These are phyloP conservation scores for Arbutus unedo DNA, from an alignment of 148 eudicot species.

Conservation along the genomic window DNA sequence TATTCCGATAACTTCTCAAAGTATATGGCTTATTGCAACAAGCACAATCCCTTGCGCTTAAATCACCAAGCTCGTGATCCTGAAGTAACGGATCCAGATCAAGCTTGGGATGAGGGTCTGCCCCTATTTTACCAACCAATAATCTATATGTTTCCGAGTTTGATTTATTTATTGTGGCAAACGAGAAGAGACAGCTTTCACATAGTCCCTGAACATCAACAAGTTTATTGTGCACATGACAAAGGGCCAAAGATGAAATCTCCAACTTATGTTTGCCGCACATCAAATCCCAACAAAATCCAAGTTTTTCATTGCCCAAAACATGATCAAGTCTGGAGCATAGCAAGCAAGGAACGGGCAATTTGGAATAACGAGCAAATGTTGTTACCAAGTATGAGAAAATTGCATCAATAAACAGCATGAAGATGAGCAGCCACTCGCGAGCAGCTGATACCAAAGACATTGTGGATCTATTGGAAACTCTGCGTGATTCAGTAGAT, in stretches of 20 bases:
- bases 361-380: constrained; percentile 65
- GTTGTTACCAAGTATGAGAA: constrained; percentile 64
- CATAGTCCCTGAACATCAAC: constrained; percentile 79
- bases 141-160: constrained; percentile 70
- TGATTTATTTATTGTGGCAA: constrained; percentile 70
- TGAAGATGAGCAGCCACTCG: constrained; percentile 75
- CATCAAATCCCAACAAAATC: constrained; percentile 68
- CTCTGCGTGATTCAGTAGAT: constrained; percentile 29
- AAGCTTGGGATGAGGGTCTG: constrained; percentile 35
- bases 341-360: constrained; percentile 78
- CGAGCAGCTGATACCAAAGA: constrained; percentile 59
- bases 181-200: constrained; percentile 85
- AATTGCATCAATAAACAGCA: constrained; percentile 63
- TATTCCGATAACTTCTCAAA: constrained; percentile 36
- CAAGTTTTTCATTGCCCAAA: constrained; percentile 51
- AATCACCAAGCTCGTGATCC: constrained; percentile 27
- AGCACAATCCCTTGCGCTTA: constrained; percentile 42
- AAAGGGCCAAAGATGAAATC: constrained; percentile 68
- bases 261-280: constrained; percentile 71
- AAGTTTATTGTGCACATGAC: constrained; percentile 65
- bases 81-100: constrained; percentile 32
- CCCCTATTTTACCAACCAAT: constrained; percentile 73
- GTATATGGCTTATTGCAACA: constrained; percentile 66
- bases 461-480: constrained; percentile 22
- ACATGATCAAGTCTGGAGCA: constrained; percentile 91